These are phyloP conservation scores for Chrysoporthe deuterocubensis DNA, from an alignment of 2,329 filamentous ascomycete genomes.

Conservation along the genomic window DNA sequence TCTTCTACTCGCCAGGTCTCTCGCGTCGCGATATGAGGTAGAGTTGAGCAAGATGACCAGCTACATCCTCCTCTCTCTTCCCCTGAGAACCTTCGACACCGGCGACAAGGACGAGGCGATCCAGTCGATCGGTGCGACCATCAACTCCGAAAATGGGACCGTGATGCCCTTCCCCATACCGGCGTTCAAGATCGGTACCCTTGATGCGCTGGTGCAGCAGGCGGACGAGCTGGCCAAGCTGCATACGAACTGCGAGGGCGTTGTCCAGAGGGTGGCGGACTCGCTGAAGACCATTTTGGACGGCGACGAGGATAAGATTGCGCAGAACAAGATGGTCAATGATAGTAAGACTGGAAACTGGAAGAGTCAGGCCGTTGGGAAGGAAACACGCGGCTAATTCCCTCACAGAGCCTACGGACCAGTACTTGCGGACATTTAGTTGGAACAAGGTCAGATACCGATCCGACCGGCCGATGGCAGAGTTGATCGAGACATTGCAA, in stretches of 20 bases:
- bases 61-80: slow-evolving; percentile 89
- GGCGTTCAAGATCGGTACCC: slow-evolving; percentile 95
- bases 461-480: slow-evolving; percentile 84
- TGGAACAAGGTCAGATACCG: slow-evolving; percentile 99
- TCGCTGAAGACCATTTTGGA: slow-evolving; percentile 82
- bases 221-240: slow-evolving; percentile 94
- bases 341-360: slow-evolving; percentile 67
- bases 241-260: slow-evolving; percentile 75
- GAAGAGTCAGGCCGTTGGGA: not conserved
- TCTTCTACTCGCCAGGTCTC: not conserved
- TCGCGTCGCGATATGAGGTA: slow-evolving; percentile 30
- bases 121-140: slow-evolving; percentile 71
- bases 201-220: slow-evolving; percentile 94
- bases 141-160: slow-evolving; percentile 75
- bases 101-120: slow-evolving; percentile 82
- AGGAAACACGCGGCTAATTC: slow-evolving; percentile 20
- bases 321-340: slow-evolving; percentile 90
- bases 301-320: slow-evolving; percentile 79
- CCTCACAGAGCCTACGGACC: slow-evolving; percentile 83
- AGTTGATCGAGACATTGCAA: slow-evolving; percentile 85
- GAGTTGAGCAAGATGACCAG: slow-evolving; percentile 51
- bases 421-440: slow-evolving; percentile 84
- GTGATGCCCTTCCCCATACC: slow-evolving; percentile 82
- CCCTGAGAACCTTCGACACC: slow-evolving; percentile 82
- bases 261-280: slow-evolving; percentile 87